These are phyloP conservation scores for Aspergillus ibericus DNA, from an alignment of 2,329 filamentous ascomycete species.

Conservation along the genomic window DNA sequence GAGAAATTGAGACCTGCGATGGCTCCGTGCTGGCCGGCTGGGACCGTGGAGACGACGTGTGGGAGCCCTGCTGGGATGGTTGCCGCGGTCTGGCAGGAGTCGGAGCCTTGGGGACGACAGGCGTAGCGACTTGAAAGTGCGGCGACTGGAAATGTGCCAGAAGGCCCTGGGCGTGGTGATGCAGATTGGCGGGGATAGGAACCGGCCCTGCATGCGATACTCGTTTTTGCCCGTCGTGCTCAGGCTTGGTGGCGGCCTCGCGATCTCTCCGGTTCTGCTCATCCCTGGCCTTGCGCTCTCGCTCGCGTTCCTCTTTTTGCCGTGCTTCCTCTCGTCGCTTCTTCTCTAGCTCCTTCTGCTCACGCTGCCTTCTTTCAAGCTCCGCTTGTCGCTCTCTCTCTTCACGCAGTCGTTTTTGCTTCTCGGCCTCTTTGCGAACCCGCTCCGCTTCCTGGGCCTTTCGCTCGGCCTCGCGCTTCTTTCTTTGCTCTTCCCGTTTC, in stretches of 20 bases:
- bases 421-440: constrained; percentile 80
- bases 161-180: constrained; percentile 53
- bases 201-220: constrained; percentile 60
- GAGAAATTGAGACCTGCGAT: constrained; percentile 64
- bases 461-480: constrained; percentile 86
- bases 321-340: constrained; percentile 69
- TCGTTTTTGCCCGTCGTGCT: constrained; percentile 56
- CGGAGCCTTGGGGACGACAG: constrained; percentile 76
- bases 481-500: constrained; percentile 85
- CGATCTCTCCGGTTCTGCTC: constrained; percentile 55
- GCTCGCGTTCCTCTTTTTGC: constrained; percentile 68
- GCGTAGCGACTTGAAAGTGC: constrained; percentile 74
- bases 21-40: constrained; percentile 52
- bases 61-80: constrained; percentile 74
- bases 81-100: constrained; percentile 77
- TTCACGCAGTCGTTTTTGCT: constrained; percentile 73
- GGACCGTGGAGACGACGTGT: constrained; percentile 64
- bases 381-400: constrained; percentile 85
- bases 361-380: constrained; percentile 76
- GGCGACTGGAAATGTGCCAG: constrained; percentile 67
- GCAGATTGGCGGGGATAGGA: constrained; percentile 55
- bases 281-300: constrained; percentile 55
- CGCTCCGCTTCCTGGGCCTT: constrained; percentile 89
- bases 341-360: constrained; percentile 78
- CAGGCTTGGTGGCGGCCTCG: constrained; percentile 41